A percentile compares a stretch with the other conserved stretches of the same genome.
Evolutionary conservation across 169 alveolate species (phyloP).

Genomic region (Cryptosporidium bovis): DNA sequence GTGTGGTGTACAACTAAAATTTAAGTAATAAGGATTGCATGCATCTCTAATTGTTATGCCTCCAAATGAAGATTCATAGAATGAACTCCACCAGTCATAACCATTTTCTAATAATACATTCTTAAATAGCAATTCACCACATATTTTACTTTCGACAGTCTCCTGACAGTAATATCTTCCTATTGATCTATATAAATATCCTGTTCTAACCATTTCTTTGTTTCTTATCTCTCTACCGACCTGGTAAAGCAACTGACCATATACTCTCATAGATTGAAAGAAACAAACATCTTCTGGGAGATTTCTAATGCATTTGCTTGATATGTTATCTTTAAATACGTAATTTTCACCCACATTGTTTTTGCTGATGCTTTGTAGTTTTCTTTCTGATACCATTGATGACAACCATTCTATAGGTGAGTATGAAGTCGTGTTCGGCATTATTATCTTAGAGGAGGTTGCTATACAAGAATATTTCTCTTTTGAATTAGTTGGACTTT

Average conservation of each 20-base stretch:
- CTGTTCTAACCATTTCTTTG: constrained; percentile 7
- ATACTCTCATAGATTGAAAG: constrained; percentile 36
- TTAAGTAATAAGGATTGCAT: constrained; percentile 51
- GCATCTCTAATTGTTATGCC: constrained; percentile 15
- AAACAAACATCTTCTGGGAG: constrained; percentile 65
- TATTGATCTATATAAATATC: constrained; percentile 44
- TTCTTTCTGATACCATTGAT: not conserved
- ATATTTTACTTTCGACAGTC: constrained; percentile 12
- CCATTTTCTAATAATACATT: not conserved
- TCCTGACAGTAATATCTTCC: constrained; percentile 67
- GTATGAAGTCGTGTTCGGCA: not conserved
- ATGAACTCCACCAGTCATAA: constrained; percentile 64
- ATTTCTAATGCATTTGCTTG: constrained; percentile 32
- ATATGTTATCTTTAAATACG: not conserved
- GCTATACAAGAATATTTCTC: constrained; percentile 31
- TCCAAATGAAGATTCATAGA: constrained; percentile 13
- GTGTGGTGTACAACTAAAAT: constrained; percentile 44
- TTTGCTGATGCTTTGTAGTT: not conserved
- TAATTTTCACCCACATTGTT: not conserved
- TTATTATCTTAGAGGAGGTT: constrained; percentile 18
- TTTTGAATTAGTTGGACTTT: constrained; percentile 17
- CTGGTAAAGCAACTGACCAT: constrained; percentile 39
- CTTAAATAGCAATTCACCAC: constrained; percentile 37
- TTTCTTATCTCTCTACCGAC: constrained; percentile 26
- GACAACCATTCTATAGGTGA: constrained; percentile 35